Conservation (phyloP, 139 green algal genomes). For the Chlamydomonas incerta region DNA sequence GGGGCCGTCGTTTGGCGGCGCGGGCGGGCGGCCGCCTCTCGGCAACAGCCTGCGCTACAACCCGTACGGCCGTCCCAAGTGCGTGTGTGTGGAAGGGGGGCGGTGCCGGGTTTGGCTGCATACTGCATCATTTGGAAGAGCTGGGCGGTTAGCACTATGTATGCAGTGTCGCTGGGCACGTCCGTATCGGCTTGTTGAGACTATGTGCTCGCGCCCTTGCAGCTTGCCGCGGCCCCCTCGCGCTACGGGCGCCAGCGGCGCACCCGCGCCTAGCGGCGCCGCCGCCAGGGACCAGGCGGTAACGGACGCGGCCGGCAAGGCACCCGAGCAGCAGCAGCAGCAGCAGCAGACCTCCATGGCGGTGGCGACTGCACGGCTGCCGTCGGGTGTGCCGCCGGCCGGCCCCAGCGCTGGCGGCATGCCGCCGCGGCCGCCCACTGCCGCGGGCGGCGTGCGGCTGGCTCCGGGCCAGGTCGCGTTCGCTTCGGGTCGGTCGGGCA, state of each 20-base stretch:
- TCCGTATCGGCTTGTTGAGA: too few species aligned
- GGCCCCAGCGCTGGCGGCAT: neutral
- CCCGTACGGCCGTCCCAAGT: slow-evolving; percentile 24
- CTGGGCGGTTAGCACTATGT: too few species aligned
- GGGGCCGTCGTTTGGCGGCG: neutral
- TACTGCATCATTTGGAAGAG: too few species aligned
- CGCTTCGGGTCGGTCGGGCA: slow-evolving; percentile 11
- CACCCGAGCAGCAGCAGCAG: neutral
- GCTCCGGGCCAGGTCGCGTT: slow-evolving; percentile 32
- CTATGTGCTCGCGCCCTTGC: too few species aligned
- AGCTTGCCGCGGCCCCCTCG: too few species aligned
- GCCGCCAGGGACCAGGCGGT: too few species aligned
- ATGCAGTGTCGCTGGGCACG: too few species aligned
- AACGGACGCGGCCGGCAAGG: neutral
- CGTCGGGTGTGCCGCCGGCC: neutral
- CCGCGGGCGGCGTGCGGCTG: slow-evolving; percentile 6
- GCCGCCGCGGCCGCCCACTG: neutral
- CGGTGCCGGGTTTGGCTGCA: too few species aligned
- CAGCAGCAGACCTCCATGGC: neutral
- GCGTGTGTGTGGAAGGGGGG: too few species aligned
- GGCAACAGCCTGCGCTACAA: neutral
- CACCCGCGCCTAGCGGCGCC: too few species aligned
- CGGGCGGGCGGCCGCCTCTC: neutral
- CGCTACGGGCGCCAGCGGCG: too few species aligned
- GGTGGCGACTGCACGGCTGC: neutral